Base-by-base conservation (phyloP, 192 early-diverging fungal genomes). In the Linderina pennispora region DNA sequence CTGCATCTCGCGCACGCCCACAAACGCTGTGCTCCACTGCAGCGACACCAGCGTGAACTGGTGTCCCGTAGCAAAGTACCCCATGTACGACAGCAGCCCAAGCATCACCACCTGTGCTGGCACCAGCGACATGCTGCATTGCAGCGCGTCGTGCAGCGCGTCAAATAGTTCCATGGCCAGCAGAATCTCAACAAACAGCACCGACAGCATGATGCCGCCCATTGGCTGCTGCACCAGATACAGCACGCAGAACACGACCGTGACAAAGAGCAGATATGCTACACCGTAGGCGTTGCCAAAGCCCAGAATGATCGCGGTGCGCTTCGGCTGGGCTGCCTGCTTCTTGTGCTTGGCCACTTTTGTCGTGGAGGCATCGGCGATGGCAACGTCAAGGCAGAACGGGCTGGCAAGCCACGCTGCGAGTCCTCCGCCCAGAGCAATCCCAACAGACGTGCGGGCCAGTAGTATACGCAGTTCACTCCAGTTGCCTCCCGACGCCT, bases 11-110 rank as follows among this genome's bases (percentile, higher is more conserved):
- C 75, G 58, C 22, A 97, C 63, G 5, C 93, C 95, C 36, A 95
- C 72, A 62, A 92, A 94, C 1, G 85, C 91, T 0, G 88, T 69
- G 18, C 84, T 81, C 89, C 90, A 97, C 48, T 95, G 92, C 8
- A 97, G 82, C n/a, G 88, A 86, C 7, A 87, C 76, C 37, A 97
- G 65, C 4, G 84, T 91, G 40, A 82, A 79, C 62, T 98, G 96
- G 57, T 98, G 96, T 8, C 90, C 92, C 1, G 94, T 94, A 9
- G 83, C 67, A 74, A 96, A 98, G 55, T 87, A 98, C 8, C 77
- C 62, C 17, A 76, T 66, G 36, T 76, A 80, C 8, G 76, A 52
- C 39, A 85, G 58, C 13, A 82, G 50, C 4, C 79, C 68, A 35
- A 79, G 48, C 24, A 82, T 36, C 0, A 69, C 50, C 7, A 58